These are phyloP conservation scores for Boletus rubroflammeus DNA, from an alignment of 768 basidiomycete species.

Conservation along the genomic window DNA sequence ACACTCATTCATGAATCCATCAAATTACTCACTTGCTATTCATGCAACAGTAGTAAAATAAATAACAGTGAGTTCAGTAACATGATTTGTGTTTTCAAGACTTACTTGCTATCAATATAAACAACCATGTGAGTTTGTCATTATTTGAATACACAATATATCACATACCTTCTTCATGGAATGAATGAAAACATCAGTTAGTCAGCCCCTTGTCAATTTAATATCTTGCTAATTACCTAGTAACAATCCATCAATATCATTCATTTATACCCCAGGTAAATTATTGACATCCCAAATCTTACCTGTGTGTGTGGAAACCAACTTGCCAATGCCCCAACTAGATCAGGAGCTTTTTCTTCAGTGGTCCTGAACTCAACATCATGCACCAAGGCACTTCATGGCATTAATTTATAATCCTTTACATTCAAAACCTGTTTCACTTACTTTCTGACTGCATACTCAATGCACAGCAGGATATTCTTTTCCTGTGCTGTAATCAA, in stretches of 20 bases:
- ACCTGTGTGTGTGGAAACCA: not conserved
- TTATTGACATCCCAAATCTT: too few species aligned
- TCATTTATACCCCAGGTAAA: too few species aligned
- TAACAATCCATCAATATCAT: too few species aligned
- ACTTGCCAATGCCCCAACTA: not conserved
- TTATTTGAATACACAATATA: not conserved
- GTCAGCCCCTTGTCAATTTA: too few species aligned
- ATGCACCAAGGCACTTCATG: not conserved
- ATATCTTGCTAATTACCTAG: too few species aligned
- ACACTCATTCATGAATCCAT: too few species aligned
- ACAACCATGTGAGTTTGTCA: too few species aligned
- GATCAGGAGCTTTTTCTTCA: not conserved
- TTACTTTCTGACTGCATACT: not conserved
- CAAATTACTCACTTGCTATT: too few species aligned
- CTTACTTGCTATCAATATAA: not conserved
- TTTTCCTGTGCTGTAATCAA: too few species aligned
- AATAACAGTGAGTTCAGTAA: too few species aligned
- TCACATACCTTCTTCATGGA: not conserved
- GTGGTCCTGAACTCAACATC: not conserved
- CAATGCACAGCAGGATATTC: not conserved
- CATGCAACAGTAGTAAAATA: too few species aligned
- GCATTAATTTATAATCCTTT: not conserved
- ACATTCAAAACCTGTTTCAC: not conserved
- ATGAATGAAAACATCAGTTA: accelerated
- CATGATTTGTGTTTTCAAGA: too few species aligned